Evolutionary conservation across 768 basidiomycete genomes (phyloP).

Genomic region (Megacollybia marginata): DNA sequence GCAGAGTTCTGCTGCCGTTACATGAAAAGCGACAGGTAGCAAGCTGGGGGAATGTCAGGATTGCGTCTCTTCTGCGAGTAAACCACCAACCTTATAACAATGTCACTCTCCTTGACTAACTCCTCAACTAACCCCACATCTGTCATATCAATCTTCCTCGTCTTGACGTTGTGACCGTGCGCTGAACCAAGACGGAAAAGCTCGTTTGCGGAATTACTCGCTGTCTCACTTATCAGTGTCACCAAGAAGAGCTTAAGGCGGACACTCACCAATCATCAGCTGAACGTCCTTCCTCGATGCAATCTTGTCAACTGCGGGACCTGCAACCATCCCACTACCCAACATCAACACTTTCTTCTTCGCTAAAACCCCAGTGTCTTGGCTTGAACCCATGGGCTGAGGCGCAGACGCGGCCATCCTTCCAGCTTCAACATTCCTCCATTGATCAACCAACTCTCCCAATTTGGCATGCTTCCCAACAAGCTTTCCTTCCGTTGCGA

Average conservation of each 20-base stretch:
- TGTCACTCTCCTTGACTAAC: slow-evolving; percentile 60
- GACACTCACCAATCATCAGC: slow-evolving; percentile 66
- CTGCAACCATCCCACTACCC: slow-evolving; percentile 95
- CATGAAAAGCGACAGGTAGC: slow-evolving; percentile 72
- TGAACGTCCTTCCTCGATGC: slow-evolving; percentile 54
- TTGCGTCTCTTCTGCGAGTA: neutral
- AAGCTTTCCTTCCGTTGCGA: slow-evolving; percentile 55
- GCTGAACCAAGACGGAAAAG: slow-evolving; percentile 37
- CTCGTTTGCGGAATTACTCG: slow-evolving; percentile 64
- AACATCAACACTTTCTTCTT: slow-evolving; percentile 73
- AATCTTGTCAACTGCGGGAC: slow-evolving; percentile 76
- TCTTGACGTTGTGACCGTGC: slow-evolving; percentile 42
- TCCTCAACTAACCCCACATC: slow-evolving; percentile 36
- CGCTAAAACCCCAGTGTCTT: slow-evolving; percentile 6
- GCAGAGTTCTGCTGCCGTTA: slow-evolving; percentile 63
- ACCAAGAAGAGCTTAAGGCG: slow-evolving; percentile 3
- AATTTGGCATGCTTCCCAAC: slow-evolving; percentile 52
- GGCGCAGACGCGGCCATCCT: neutral
- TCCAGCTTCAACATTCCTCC: neutral
- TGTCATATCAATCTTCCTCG: slow-evolving; percentile 52
- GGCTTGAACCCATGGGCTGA: neutral
- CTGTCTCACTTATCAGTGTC: slow-evolving; percentile 28
- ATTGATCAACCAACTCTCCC: slow-evolving; percentile 34
- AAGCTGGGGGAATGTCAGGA: slow-evolving; percentile 39
- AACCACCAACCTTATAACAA: slow-evolving; percentile 68